phyloP scores from a whole-genome alignment of 345 rosid genomes.

The Reutealis trisperma region DNA sequence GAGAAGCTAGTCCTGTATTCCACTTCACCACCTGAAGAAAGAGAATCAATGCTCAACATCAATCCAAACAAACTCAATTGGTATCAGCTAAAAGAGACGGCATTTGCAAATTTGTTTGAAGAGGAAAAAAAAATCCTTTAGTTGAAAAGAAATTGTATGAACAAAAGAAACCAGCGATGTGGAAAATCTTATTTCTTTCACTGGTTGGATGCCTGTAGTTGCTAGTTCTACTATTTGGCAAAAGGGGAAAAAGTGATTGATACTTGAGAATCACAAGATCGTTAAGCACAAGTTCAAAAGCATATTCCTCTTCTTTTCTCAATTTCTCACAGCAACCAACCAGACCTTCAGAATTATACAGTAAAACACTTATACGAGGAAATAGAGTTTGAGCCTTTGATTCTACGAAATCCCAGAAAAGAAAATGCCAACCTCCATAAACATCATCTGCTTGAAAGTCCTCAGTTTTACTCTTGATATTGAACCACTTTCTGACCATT shows the following conservation, averaged over 20 bases:
- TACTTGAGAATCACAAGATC: conserved; percentile 13
- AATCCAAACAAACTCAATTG: background rate
- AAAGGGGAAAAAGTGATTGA: background rate
- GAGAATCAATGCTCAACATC: conserved; percentile 15
- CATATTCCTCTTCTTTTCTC: conserved; percentile 10
- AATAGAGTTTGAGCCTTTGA: background rate
- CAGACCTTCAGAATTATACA: conserved; percentile 1
- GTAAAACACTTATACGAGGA: background rate
- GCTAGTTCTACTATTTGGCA: conserved; percentile 5
- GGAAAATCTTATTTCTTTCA: conserved; percentile 7
- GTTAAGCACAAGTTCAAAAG: conserved; percentile 5
- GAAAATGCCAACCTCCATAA: conserved; percentile 54
- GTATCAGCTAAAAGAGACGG: background rate
- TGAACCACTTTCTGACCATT: conserved; percentile 90
- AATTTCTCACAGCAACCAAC: conserved; percentile 21
- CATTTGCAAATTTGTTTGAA: background rate
- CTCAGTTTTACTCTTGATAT: conserved; percentile 85
- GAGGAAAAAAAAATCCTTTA: conserved; percentile 9
- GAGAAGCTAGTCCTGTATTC: conserved; percentile 76
- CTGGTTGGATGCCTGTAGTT: conserved; percentile 12
- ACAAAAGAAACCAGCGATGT: background rate
- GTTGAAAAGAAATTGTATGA: conserved; percentile 15
- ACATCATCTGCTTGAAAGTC: conserved; percentile 83
- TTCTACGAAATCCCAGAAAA: background rate
- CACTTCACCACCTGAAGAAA: conserved; percentile 57